Percentiles rank a stretch among this genome's conserved stretches.
phyloP scores from a whole-genome alignment of 1,139 yeast genomes.

The Sugiyamaella xylanicola region DNA sequence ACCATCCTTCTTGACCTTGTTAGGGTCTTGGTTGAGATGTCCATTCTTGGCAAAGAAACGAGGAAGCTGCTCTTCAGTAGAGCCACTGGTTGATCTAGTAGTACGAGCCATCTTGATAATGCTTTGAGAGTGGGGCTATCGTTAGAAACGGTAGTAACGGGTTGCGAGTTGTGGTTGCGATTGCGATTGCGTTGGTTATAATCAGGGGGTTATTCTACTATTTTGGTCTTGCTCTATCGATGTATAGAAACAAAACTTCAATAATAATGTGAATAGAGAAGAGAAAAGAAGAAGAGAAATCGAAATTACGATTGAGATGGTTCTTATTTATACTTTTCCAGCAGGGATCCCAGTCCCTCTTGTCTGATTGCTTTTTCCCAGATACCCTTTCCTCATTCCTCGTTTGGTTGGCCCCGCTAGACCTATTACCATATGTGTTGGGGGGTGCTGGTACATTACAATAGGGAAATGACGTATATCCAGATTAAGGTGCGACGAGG shows the following conservation, averaged over 20 bases:
- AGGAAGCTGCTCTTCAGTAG: constrained; percentile 48
- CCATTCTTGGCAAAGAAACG: constrained; percentile 81
- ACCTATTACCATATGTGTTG: neutral
- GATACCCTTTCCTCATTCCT: neutral
- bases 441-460: neutral
- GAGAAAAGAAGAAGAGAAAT: neutral
- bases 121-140: too few species aligned
- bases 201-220: neutral
- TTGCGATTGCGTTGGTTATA: too few species aligned
- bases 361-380: neutral
- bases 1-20: constrained; percentile 78
- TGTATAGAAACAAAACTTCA: neutral
- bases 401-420: neutral
- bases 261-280: neutral
- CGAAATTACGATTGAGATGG: neutral
- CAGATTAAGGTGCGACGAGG: too few species aligned
- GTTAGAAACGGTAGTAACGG: too few species aligned
- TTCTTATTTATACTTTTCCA: neutral
- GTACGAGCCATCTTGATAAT: constrained; percentile 71
- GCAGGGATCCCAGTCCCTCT: neutral
- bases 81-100: constrained; percentile 72
- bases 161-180: neutral
- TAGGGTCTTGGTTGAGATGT: constrained; percentile 64
- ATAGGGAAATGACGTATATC: neutral
- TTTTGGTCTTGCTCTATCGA: neutral